Base-by-base conservation (phyloP, 1,284 basidiomycete species). In the Apiotrichum siamense region DNA sequence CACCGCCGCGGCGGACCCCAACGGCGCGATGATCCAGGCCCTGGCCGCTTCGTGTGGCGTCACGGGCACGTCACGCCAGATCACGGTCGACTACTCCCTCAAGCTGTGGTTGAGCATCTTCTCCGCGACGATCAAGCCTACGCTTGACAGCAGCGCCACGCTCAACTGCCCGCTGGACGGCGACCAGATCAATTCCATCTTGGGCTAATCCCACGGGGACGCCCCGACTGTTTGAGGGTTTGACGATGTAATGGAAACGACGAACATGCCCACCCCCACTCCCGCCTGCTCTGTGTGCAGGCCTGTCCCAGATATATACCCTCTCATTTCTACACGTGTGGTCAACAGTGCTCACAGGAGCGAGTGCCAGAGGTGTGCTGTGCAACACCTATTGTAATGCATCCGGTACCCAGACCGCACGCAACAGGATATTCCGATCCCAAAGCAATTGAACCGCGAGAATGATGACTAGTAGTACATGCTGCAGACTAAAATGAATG, bases 121-220 rank as follows among this genome's bases (percentile, higher is more conserved):
- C 15, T 76, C 84, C 52, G 75, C 88, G 35, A 82, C 82, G 0
- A 77, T 91, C 46, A 80, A 81, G 13, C 87, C 86, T 2, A 79
- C 80, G 0, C 78, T 91, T 62, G 81, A 78, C 49, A 84, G 83
- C 60, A 75, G 76, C 7, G 79, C 85, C 46, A 81, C 72, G 39
- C 86, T 92, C 63, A 63, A 73, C 21, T 92, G 88, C 64, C 88
- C 88, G 2, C 65, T 75, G 52, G 61, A 57, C 2, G 44, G 58
- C 7, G 52, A 32, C 9, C 58, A 69, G 11, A 77, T 80, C 74
- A 75, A 76, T n/a, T n/a, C 75, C 12, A 36, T 25, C 32, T 51
- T 17, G 35, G 7, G 29, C 9, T 7, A 31, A 31, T 7, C 29
- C 9, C 29, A 31, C 15, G 15, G 29, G 15, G 7, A n/a, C n/a